A percentile compares a stretch with the other conserved stretches of the same genome.
Evolutionary conservation across 768 basidiomycete genomes (phyloP).

Genomic region (Phylloporus sp.): DNA sequence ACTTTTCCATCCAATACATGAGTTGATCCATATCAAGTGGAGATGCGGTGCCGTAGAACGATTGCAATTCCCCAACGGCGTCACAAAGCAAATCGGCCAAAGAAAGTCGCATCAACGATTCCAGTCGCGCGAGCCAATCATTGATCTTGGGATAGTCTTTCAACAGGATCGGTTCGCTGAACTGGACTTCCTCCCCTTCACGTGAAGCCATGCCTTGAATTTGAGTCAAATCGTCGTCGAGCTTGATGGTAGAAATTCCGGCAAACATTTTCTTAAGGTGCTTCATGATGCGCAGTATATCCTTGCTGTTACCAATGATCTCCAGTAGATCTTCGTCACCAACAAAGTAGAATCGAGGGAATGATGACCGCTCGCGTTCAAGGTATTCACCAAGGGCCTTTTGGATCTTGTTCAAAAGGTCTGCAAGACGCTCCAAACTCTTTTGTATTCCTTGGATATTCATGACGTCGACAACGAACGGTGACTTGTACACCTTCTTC

Average conservation of each 20-base stretch:
- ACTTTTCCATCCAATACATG: constrained; percentile 88
- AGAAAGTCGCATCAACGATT: constrained; percentile 88
- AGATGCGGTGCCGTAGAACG: constrained; percentile 68
- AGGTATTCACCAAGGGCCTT: constrained; percentile 99
- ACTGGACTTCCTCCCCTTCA: constrained; percentile 91
- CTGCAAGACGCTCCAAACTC: constrained; percentile 92
- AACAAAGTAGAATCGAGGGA: constrained; percentile 99
- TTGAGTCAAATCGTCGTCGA: constrained; percentile 83
- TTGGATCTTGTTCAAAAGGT: constrained; percentile 96
- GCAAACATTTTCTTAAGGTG: constrained; percentile 99
- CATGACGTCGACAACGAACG: constrained; percentile 94
- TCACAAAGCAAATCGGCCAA: constrained; percentile 77
- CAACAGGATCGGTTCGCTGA: constrained; percentile 76
- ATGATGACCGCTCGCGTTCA: constrained; percentile 93
- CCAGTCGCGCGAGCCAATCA: constrained; percentile 92
- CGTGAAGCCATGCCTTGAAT: constrained; percentile 93
- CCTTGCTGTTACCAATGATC: constrained; percentile 99
- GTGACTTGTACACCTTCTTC: constrained; percentile 99
- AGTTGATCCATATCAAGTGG: constrained; percentile 61
- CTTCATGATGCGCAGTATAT: constrained; percentile 96
- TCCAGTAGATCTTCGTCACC: constrained; percentile 98
- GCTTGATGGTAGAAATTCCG: constrained; percentile 81
- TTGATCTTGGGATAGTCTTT: constrained; percentile 98
- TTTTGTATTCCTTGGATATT: constrained; percentile 96
- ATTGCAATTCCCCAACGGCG: constrained; percentile 73